These are phyloP conservation scores for Termitomyces sp. DNA, from an alignment of 768 basidiomycete species.

Conservation along the genomic window DNA sequence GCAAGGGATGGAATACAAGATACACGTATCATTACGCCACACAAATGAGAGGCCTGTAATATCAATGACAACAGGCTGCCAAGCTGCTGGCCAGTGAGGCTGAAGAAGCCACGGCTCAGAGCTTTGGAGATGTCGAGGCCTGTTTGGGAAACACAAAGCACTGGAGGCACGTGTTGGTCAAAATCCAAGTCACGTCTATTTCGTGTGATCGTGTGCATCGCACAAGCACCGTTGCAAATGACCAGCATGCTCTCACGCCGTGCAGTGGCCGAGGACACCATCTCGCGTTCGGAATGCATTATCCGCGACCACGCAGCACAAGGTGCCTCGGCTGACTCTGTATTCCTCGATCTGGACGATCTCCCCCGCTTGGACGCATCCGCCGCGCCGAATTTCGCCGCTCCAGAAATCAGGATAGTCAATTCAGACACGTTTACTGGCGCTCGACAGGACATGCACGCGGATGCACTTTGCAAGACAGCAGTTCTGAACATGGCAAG, in stretches of 20 bases:
- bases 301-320: slow-evolving; percentile 19
- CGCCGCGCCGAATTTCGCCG: slow-evolving; percentile 10
- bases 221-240: too few species aligned
- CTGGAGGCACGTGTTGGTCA: too few species aligned
- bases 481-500: slow-evolving; percentile 36
- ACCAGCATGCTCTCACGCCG: not conserved
- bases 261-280: slow-evolving; percentile 21
- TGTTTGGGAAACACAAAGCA: too few species aligned
- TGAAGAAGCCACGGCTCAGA: too few species aligned
- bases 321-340: slow-evolving; percentile 25
- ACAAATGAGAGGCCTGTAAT: too few species aligned
- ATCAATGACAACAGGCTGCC: too few species aligned
- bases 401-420: slow-evolving; percentile 19
- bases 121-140: too few species aligned
- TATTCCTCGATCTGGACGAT: slow-evolving; percentile 20
- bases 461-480: slow-evolving; percentile 19
- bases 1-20: too few species aligned
- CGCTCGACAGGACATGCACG: slow-evolving; percentile 26
- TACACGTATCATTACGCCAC: too few species aligned
- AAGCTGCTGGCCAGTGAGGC: too few species aligned
- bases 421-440: slow-evolving; percentile 32
- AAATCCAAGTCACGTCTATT: too few species aligned
- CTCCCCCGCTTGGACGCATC: slow-evolving; percentile 19
- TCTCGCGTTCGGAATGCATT: slow-evolving; percentile 20
- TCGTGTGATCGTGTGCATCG: not conserved